Evolutionary conservation across 768 basidiomycete species (phyloP).

Genomic region (Suillus paluster): DNA sequence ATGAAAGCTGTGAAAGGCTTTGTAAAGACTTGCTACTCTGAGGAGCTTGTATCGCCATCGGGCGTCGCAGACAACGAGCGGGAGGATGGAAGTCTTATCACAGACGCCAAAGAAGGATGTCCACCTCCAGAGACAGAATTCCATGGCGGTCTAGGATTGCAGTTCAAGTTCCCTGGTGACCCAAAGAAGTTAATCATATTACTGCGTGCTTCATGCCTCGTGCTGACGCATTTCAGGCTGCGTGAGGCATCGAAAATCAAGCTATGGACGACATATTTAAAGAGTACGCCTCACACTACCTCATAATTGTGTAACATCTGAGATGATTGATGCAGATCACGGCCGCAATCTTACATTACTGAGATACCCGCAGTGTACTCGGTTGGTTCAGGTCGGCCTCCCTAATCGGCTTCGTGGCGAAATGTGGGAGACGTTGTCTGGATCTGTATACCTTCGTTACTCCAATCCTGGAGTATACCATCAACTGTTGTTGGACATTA

Average conservation of each 20-base stretch:
- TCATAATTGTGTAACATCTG: conserved; percentile 9
- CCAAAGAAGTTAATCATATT: conserved; percentile 73
- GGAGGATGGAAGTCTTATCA: conserved; percentile 68
- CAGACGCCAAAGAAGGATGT: conserved; percentile 55
- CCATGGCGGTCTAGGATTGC: conserved; percentile 79
- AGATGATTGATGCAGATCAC: conserved; percentile 58
- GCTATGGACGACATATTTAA: conserved; percentile 90
- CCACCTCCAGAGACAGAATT: conserved; percentile 56
- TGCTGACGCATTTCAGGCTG: conserved; percentile 51
- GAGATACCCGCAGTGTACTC: conserved; percentile 94
- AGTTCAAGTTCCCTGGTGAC: conserved; percentile 91
- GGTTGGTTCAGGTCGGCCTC: conserved; percentile 96
- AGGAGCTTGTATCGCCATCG: conserved; percentile 72
- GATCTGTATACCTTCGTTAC: conserved; percentile 90
- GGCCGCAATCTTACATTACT: conserved; percentile 95
- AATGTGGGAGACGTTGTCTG: conserved; percentile 97
- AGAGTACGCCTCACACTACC: conserved; percentile 50
- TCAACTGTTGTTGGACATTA: conserved; percentile 72
- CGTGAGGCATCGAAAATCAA: conserved; percentile 94
- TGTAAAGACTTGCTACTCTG: conserved; percentile 92
- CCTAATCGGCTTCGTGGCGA: conserved; percentile 95
- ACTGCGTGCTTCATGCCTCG: not conserved
- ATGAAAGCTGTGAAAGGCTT: conserved; percentile 95
- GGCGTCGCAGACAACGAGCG: conserved; percentile 65
- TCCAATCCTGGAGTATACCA: conserved; percentile 84